Base-by-base conservation (phyloP, 169 alveolate species). In the Pseudocohnilembus persalinus region DNA sequence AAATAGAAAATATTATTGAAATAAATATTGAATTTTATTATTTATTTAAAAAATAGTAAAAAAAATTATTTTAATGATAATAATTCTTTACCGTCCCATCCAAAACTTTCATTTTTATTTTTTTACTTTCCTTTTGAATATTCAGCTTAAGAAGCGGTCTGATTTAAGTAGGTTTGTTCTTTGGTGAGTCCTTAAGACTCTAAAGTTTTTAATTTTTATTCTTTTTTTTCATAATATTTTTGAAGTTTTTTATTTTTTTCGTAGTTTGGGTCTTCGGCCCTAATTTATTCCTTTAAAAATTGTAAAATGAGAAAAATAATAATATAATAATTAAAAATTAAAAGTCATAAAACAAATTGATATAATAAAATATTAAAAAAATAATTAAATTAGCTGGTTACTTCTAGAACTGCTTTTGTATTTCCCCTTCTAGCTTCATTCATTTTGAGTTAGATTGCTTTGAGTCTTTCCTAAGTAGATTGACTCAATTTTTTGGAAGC, bases 61-160 rank as follows among this genome's bases (percentile, higher is more conserved):
- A 30, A 34, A 0, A 6, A 6, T 27, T 15, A n/a, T 20, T 31
- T 31, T 77, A 77, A 4, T 32, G 0, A 32, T 0, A 31, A 25
- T 33, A 1, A 0, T 26, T 32, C 29, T n/a, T 26, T 79, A 79
- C 84, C 93, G 82, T 94, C 96, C 95, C 96, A 93, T 20, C 97
- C 97, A 81, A 90, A 90, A 74, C 88, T 76, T 63, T 88, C 92
- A 73, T 92, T 86, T 65, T 92, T 94, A 80, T 93, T 82, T 87
- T 93, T 88, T 86, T 87, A 83, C 76, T 89, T 85, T 32, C 85
- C 73, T 26, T 79, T 32, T 34, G 31, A 33, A 63, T 76, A 28
- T 30, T 72, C 72, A 63, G 49, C n/a, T 32, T 88, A 63, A 26
- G n/a, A n/a, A 73, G 78, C 83, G 75, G 85, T 73, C 65, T 88